Conservation (phyloP, 2,329 filamentous ascomycete species). For the Alternaria longipes region DNA sequence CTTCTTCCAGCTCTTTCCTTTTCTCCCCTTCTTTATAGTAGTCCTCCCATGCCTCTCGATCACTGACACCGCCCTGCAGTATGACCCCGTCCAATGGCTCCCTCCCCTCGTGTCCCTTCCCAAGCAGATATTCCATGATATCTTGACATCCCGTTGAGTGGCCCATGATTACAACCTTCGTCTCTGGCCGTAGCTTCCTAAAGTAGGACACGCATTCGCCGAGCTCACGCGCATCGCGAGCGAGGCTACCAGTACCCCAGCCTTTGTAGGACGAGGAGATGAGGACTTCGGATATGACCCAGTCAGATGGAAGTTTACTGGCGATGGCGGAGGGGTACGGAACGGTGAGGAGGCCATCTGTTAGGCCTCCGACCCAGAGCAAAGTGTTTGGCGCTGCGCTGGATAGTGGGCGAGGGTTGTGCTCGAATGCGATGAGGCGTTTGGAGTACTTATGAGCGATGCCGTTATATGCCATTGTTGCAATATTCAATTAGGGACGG, state of each 20-base stretch:
- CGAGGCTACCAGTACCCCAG: constrained; percentile 64
- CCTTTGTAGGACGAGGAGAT: constrained; percentile 63
- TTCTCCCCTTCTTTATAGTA: constrained; percentile 47
- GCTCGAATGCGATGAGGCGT: constrained; percentile 58
- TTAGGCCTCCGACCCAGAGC: constrained; percentile 75
- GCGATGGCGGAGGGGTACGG: constrained; percentile 65
- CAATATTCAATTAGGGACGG: neutral
- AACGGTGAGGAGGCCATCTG: constrained; percentile 73
- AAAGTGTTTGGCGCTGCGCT: constrained; percentile 62
- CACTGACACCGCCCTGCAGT: constrained; percentile 80
- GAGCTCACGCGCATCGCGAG: constrained; percentile 64
- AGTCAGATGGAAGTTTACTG: constrained; percentile 58
- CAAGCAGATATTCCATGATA: constrained; percentile 69
- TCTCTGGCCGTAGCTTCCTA: constrained; percentile 49
- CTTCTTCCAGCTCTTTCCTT: constrained; percentile 13
- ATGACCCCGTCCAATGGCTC: constrained; percentile 76
- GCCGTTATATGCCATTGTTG: constrained; percentile 48
- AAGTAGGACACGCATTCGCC: constrained; percentile 63
- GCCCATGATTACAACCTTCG: constrained; percentile 72
- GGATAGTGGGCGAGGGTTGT: constrained; percentile 43
- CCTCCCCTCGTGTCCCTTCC: constrained; percentile 46
- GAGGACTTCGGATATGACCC: constrained; percentile 62
- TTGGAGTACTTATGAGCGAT: constrained; percentile 54
- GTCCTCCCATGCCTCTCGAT: constrained; percentile 68
- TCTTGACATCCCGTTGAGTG: constrained; percentile 75